Evolutionary conservation across 805 yeast genomes (phyloP).

Genomic region (Pichia kluyveri): DNA sequence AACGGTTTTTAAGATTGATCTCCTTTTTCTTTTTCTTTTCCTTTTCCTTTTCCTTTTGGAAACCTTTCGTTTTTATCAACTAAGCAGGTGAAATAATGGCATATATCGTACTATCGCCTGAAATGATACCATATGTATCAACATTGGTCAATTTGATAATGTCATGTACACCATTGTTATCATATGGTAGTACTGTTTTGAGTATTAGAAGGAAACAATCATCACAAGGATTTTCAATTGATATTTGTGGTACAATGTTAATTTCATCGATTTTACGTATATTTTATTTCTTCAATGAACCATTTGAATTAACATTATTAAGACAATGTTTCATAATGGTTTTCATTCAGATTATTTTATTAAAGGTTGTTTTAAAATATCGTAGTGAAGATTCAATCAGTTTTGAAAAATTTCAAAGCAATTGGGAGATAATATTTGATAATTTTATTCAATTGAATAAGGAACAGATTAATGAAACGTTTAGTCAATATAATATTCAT

Average conservation of each 20-base stretch:
- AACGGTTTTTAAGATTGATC: too few species aligned
- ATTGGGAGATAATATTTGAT: conserved; percentile 25
- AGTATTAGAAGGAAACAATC: conserved; percentile 56
- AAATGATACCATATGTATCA: conserved; percentile 22
- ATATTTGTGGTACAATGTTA: conserved; percentile 87
- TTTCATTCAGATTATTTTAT: conserved; percentile 58
- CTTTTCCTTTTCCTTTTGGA: neutral
- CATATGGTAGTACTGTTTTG: conserved; percentile 77
- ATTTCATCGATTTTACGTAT: conserved; percentile 67
- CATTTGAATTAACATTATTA: conserved; percentile 71
- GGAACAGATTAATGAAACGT: conserved; percentile 9
- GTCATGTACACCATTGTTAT: conserved; percentile 74
- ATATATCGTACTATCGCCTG: conserved; percentile 24
- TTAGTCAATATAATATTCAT: conserved; percentile 7
- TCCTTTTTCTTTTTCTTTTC: neutral
- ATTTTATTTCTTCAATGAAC: conserved; percentile 67
- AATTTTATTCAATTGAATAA: conserved; percentile 14
- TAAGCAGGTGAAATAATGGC: conserved; percentile 15
- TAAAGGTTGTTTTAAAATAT: conserved; percentile 53
- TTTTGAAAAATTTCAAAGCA: conserved; percentile 24
- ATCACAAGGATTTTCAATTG: conserved; percentile 79
- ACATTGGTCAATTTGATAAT: conserved; percentile 54
- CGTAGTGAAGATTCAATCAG: conserved; percentile 36
- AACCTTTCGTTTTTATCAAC: neutral
- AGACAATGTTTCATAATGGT: conserved; percentile 82